Conservation (phyloP, 2,329 filamentous ascomycete genomes). For the Aureobasidium sp. region DNA sequence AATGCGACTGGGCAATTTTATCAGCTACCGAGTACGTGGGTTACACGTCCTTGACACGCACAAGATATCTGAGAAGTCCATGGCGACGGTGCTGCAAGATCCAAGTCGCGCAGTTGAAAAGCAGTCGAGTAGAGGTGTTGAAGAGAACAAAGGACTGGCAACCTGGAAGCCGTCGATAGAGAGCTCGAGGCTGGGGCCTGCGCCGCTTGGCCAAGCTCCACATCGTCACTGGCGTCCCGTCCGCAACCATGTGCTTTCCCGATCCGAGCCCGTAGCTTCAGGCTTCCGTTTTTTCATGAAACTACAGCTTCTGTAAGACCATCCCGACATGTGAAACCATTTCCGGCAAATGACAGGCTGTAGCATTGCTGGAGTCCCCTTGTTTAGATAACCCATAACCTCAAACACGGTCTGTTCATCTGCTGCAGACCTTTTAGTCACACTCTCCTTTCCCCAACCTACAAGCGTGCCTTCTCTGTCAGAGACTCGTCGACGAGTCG, state of each 20-base stretch:
- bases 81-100: conserved; percentile 34
- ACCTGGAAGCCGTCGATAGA: conserved; percentile 5
- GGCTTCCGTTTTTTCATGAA: background rate
- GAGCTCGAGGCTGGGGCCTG: background rate
- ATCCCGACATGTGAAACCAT: background rate
- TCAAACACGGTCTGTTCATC: background rate
- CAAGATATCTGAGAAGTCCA: conserved; percentile 93
- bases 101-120: background rate
- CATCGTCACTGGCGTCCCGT: background rate
- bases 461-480: conserved; percentile 22
- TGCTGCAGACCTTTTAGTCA: background rate
- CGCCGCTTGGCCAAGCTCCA: background rate
- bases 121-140: background rate
- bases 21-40: background rate
- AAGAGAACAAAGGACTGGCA: background rate
- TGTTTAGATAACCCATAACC: background rate
- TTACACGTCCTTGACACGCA: conserved; percentile 32
- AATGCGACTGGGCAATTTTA: conserved; percentile 59
- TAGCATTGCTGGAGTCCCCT: background rate
- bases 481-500: conserved; percentile 31
- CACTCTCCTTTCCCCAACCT: background rate
- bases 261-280: background rate
- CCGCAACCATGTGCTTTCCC: background rate
- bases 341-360: background rate
- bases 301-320: background rate